Percentiles rank a stretch among this genome's conserved stretches.
These are phyloP conservation scores for Thozetella sp. DNA, from an alignment of 495 filamentous ascomycete genomes.

Conservation along the genomic window DNA sequence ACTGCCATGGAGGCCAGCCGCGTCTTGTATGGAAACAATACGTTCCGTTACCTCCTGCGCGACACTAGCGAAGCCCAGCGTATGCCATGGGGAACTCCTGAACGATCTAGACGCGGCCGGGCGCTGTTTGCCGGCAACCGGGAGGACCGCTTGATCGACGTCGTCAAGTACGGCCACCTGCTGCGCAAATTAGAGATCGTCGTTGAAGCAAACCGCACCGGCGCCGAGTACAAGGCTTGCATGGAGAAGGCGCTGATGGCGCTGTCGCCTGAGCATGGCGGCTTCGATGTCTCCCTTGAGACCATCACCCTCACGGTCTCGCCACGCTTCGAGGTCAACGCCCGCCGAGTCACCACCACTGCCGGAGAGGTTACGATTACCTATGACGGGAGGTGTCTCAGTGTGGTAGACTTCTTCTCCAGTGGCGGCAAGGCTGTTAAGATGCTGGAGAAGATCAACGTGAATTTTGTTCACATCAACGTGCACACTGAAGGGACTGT, in stretches of 20 bases:
- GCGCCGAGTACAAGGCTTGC: constrained; percentile 15
- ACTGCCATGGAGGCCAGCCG: constrained; percentile 24
- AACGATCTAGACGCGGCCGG: background rate
- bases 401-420: constrained; percentile 21
- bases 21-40: constrained; percentile 41
- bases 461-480: constrained; percentile 20
- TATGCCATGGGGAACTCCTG: background rate
- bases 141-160: constrained; percentile 18
- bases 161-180: constrained; percentile 33
- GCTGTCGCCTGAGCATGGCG: background rate
- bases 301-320: constrained; percentile 29
- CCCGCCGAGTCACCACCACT: background rate
- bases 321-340: constrained; percentile 2
- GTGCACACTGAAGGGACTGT: constrained; percentile 17
- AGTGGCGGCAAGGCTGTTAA: constrained; percentile 5
- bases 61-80: constrained; percentile 16
- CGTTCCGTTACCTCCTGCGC: constrained; percentile 36
- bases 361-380: background rate
- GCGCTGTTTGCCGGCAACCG: background rate
- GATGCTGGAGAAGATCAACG: constrained; percentile 18
- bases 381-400: constrained; percentile 9
- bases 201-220: constrained; percentile 29
- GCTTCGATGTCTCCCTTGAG: constrained; percentile 16
- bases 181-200: constrained; percentile 36
- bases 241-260: constrained; percentile 19